Evolutionary conservation across 495 filamentous ascomycete species (phyloP), one percentile per base, ranked within the genome.

Genomic region (Hyphodiscus hymeniophilus): DNA sequence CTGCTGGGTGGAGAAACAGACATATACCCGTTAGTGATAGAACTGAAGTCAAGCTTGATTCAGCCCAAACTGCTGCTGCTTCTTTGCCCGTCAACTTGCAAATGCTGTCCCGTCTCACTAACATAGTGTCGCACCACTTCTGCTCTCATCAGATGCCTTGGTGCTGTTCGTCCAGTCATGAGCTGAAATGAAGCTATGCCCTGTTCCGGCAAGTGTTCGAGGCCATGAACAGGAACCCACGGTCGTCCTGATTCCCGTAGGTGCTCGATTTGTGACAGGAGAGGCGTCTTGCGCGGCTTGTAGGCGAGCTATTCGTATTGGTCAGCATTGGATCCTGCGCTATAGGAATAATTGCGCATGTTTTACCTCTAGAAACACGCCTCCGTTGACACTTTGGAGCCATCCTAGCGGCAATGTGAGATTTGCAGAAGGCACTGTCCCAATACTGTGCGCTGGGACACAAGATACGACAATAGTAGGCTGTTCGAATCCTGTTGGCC

Each of bases 171-270:
- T 16, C 84, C 85, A 4, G 84, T 85, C 68, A 88, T 82, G 35
- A 88, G 63, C 60, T 89, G 84, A 58, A 87, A 89, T 34, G 85
- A 82, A 21, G 85, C 82, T 60, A 83, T 85, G 2, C 81, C 85
- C 67, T 87, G 85, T 57, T 90, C 85, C 1, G 75, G 74, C 0
- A 90, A 73, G 21, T 89, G 76, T 59, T 88, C 85, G 7, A 89
- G 64, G 10, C 84, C 85, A 56, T 87, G 83, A 13, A 87, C 75
- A 18, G 82, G 67, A 7, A 84, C 78, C 84, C 83, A 89, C 3
- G 76, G 74, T 12, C 71, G 73, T 8, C 72, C 73, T 0, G 76
- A 75, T 50, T 75, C 70, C 38, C 33, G 20, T 12, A 47, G 12
- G 13, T 69, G 72, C 21, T 77, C 67, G 30, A 82, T 73, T 51